Conservation (phyloP, 352 stramenopile genomes). For the Nothophytophthora sp. region DNA sequence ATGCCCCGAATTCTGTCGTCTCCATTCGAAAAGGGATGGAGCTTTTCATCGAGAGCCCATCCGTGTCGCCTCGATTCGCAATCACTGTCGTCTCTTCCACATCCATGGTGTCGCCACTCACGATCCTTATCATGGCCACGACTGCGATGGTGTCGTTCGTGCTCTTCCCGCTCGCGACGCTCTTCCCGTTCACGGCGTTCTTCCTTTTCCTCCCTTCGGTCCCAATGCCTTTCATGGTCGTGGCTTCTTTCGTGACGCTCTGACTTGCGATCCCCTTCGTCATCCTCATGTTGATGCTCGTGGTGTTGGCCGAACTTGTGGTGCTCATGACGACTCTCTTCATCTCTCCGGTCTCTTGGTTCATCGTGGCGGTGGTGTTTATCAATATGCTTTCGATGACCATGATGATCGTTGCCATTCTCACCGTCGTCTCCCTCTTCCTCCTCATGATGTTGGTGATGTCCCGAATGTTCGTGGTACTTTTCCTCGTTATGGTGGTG, state of each 20-base stretch:
- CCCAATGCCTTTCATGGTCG: conserved; percentile 3
- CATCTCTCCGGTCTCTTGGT: neutral
- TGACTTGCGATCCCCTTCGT: neutral
- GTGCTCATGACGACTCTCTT: neutral
- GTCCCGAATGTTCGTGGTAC: neutral
- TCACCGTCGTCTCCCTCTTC: neutral
- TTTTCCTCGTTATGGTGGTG: conserved; percentile 9
- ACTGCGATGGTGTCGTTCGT: conserved; percentile 14
- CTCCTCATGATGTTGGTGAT: conserved; percentile 1
- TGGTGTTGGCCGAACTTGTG: neutral
- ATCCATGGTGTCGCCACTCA: conserved; percentile 6
- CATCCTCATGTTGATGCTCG: conserved; percentile 1
- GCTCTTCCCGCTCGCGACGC: conserved; percentile 7
- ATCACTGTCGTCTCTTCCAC: conserved; percentile 4
- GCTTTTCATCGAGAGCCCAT: conserved; percentile 8
- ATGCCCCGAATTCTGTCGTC: conserved; percentile 23
- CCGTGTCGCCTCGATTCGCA: conserved; percentile 10
- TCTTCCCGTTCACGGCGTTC: conserved; percentile 12
- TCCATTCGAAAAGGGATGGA: conserved; percentile 27
- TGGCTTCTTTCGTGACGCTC: conserved; percentile 4
- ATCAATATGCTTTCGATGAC: neutral
- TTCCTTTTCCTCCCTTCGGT: no score
- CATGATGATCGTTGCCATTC: neutral
- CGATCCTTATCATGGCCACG: conserved; percentile 11
- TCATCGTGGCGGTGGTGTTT: conserved; percentile 3